A percentile compares a stretch with the other conserved stretches of the same genome.
These are phyloP conservation scores for Yamadazyma jaroonii DNA, from an alignment of 1,139 yeast genomes.

Conservation along the genomic window DNA sequence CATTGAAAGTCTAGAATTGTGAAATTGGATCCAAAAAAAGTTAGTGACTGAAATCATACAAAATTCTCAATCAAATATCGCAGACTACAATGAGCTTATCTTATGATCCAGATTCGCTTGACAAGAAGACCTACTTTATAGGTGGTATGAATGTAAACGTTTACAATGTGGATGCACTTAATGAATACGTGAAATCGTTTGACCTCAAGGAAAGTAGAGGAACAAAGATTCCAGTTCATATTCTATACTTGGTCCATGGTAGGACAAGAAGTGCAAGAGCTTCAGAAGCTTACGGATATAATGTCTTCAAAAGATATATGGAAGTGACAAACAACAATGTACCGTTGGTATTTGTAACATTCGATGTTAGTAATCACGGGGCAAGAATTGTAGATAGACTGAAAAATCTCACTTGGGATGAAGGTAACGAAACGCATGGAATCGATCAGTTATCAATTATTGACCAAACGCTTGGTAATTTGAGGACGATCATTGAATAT, in stretches of 20 bases:
- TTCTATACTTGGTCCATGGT: slow-evolving; percentile 40
- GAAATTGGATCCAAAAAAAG: too few relatives aligned
- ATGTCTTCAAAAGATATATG: slow-evolving; percentile 26
- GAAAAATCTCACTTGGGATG: slow-evolving; percentile 43
- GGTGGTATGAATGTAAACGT: slow-evolving; percentile 36
- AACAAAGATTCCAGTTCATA: slow-evolving; percentile 31
- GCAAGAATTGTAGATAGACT: slow-evolving; percentile 33
- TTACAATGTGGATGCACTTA: slow-evolving; percentile 30
- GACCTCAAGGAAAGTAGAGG: slow-evolving; percentile 8
- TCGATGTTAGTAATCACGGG: slow-evolving; percentile 66
- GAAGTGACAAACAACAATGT: slow-evolving; percentile 15
- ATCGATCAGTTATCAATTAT: slow-evolving; percentile 51
- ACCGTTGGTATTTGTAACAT: slow-evolving; percentile 49
- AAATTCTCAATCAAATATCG: background rate
- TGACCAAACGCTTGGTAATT: slow-evolving; percentile 51
- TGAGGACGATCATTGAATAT: slow-evolving; percentile 45
- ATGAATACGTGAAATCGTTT: slow-evolving; percentile 17
- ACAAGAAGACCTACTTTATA: slow-evolving; percentile 23
- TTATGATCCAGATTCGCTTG: slow-evolving; percentile 20
- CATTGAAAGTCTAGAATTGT: too few relatives aligned
- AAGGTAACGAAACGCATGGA: slow-evolving; percentile 51
- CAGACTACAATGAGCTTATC: slow-evolving; percentile 1
- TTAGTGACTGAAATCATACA: too few relatives aligned
- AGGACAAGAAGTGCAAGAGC: slow-evolving; percentile 26
- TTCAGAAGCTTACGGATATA: slow-evolving; percentile 33